These are phyloP conservation scores for Myrmaecium sp. DNA, from an alignment of 2,329 filamentous ascomycete species.

Conservation along the genomic window DNA sequence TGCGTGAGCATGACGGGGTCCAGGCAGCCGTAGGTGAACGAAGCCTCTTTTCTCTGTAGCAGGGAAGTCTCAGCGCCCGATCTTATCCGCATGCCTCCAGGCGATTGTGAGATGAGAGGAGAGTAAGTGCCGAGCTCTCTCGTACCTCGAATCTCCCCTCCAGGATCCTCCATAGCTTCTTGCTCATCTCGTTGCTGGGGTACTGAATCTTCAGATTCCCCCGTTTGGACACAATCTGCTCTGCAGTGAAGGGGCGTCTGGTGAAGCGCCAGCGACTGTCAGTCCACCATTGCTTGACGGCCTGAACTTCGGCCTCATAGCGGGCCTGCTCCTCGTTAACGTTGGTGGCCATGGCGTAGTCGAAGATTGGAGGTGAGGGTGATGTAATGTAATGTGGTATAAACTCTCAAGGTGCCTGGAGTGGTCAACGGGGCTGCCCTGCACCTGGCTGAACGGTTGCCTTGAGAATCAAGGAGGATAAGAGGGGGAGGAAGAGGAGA, in stretches of 20 bases:
- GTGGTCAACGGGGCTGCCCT: too few relatives aligned
- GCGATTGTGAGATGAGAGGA: constrained; percentile 1
- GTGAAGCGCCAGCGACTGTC: constrained; percentile 87
- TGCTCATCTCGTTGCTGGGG: constrained; percentile 71
- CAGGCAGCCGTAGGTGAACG: constrained; percentile 91
- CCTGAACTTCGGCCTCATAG: constrained; percentile 66
- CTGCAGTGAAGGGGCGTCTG: constrained; percentile 81
- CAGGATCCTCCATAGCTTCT: constrained; percentile 88
- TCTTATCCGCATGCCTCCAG: constrained; percentile 6
- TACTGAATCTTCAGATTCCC: constrained; percentile 84
- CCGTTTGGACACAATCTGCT: constrained; percentile 92
- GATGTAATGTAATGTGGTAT: too few relatives aligned
- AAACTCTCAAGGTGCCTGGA: too few relatives aligned
- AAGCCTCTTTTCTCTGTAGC: constrained; percentile 60
- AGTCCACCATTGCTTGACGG: constrained; percentile 87
- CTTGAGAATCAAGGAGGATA: too few relatives aligned
- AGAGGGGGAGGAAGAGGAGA: too few relatives aligned
- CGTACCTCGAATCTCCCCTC: constrained; percentile 71
- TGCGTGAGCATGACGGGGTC: constrained; percentile 98
- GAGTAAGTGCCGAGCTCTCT: constrained; percentile 1
- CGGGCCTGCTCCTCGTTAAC: constrained; percentile 60
- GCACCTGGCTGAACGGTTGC: too few relatives aligned
- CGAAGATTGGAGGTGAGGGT: too few relatives aligned
- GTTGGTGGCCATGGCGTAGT: constrained; percentile 23
- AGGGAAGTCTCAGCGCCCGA: not conserved